Evolutionary conservation across 371 early-diverging fungal species (phyloP).

Genomic region (Mucor irregularis): DNA sequence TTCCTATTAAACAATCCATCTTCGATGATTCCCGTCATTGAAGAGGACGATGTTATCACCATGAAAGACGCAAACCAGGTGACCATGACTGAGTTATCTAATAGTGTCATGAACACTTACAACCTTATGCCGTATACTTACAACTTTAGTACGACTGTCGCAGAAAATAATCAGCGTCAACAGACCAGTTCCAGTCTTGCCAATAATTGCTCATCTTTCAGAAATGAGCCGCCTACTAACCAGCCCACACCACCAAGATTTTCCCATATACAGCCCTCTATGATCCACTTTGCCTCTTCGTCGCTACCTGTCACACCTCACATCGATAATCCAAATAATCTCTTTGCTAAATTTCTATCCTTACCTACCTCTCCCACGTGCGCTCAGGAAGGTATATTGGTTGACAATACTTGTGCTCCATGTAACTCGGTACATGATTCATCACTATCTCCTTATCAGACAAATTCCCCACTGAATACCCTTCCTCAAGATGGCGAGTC

Average conservation of each 20-base stretch:
- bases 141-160: not conserved
- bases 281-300: not conserved
- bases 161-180: too few species aligned
- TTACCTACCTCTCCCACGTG: slow-evolving; percentile 21
- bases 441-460: not conserved
- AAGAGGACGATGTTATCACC: not conserved
- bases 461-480: not conserved
- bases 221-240: not conserved
- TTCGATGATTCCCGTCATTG: not conserved
- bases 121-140: slow-evolving; percentile 14
- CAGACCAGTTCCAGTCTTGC: too few species aligned
- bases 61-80: not conserved
- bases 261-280: slow-evolving; percentile 16
- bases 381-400: not conserved
- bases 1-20: not conserved
- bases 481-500: not conserved
- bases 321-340: not conserved
- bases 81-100: not conserved
- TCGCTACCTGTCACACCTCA: slow-evolving; percentile 22
- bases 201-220: not conserved
- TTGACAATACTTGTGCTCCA: not conserved
- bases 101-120: not conserved
- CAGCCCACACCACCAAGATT: not conserved
- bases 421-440: not conserved
- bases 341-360: slow-evolving; percentile 4